Evolutionary conservation across 345 rosid genomes (phyloP), one percentile per base, ranked within the genome.

Genomic region (Lepidium sativum): DNA sequence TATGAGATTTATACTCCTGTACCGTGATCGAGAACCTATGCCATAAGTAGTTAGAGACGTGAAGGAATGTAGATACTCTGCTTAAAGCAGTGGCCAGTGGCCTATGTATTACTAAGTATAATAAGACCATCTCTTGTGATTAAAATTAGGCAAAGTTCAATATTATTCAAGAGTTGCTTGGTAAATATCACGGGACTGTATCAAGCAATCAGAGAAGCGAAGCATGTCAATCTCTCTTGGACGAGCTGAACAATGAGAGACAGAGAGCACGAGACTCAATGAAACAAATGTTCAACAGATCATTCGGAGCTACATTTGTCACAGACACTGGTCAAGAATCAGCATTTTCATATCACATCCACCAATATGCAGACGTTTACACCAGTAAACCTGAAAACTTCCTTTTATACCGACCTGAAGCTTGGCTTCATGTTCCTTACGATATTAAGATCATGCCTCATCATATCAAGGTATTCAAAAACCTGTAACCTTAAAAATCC

Each of bases 381-480:
- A 87, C 97, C 57, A 86, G 98, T 59, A 89, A 87, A 71, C 94
- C 96, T 3, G 97, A 92, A 78, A 92, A 92, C 77, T 92, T 92
- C 65, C 63, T 89, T 81, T 77, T 72, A 35, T 80, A 87, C 71
- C 77, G 80, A 38, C 87, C 94, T 0, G 98, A 89, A 70, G 91
- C 97, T n/a, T 92, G 98, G 98, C 90, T 87, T 74, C 94, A 89
- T 67, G 91, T 64, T 43, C 96, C 98, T 34, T 87, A 54, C 52
- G 92, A 92, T 77, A 78, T 92, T 80, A 89, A 92, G 79, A 87
- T 89, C 76, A 86, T 92, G 97, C 98, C 98, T 54, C 97, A 92
- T 82, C 98, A 92, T 71, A 72, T 89, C 48, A 92, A 92, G 97
- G 98, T 92, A 75, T 53, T 57, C 20, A 41, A 25, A 9, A 17